Evolutionary conservation across 768 basidiomycete species (phyloP).

Genomic region (Hortiboletus campestris): DNA sequence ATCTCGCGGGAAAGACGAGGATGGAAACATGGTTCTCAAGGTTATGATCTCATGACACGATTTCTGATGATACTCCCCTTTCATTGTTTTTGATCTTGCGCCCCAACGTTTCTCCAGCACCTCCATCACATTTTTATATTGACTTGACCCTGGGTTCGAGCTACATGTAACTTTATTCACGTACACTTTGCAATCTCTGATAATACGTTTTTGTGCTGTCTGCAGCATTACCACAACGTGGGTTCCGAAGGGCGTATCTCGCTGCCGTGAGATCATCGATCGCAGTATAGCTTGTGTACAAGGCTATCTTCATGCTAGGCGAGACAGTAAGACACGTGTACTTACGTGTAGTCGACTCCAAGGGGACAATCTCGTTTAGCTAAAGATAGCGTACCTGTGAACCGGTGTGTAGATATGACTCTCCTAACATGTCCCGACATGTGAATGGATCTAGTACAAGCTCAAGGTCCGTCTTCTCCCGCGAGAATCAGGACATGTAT

Average conservation of each 20-base stretch:
- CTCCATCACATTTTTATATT: constrained; percentile 9
- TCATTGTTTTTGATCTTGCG: constrained; percentile 10
- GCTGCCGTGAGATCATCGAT: constrained; percentile 13
- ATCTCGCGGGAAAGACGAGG: constrained; percentile 70
- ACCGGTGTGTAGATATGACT: neutral
- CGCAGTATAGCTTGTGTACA: neutral
- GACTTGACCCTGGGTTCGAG: constrained; percentile 9
- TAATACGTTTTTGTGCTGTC: constrained; percentile 1
- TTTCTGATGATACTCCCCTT: neutral
- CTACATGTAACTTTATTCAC: constrained; percentile 26
- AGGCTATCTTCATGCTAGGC: constrained; percentile 6
- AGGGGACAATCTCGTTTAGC: constrained; percentile 1
- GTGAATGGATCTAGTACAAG: constrained; percentile 17
- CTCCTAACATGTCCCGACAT: constrained; percentile 12
- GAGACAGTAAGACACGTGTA: constrained; percentile 9
- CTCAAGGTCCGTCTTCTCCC: constrained; percentile 22
- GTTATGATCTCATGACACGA: constrained; percentile 60
- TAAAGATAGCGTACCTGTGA: constrained; percentile 10
- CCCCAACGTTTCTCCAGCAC: constrained; percentile 2
- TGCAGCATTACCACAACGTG: neutral
- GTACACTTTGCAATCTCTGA: constrained; percentile 7
- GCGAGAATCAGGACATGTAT: constrained; percentile 19
- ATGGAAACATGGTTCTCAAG: constrained; percentile 84
- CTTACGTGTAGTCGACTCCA: neutral
- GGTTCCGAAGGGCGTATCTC: neutral